phyloP scores from a whole-genome alignment of 768 basidiomycete genomes.

The Russula griseocarnosa region DNA sequence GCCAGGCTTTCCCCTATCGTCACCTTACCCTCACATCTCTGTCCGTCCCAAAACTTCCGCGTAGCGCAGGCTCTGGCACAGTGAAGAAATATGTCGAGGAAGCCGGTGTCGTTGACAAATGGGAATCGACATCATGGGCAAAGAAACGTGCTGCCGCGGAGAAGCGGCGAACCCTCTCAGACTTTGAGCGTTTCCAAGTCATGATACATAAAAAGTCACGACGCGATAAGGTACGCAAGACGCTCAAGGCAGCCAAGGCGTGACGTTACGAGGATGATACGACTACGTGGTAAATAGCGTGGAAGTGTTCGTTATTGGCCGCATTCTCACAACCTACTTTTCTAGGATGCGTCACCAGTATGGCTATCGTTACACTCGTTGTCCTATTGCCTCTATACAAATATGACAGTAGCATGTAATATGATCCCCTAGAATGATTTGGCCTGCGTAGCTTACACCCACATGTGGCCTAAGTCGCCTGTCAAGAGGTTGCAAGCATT shows the following conservation, averaged over 20 bases:
- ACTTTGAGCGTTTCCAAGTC: constrained; percentile 89
- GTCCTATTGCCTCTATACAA: constrained; percentile 6
- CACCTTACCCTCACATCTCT: constrained; percentile 89
- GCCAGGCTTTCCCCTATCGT: constrained; percentile 88
- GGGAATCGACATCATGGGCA: constrained; percentile 86
- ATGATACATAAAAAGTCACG: constrained; percentile 87
- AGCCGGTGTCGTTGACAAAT: constrained; percentile 78
- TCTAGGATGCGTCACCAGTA: background rate
- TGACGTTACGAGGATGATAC: constrained; percentile 28
- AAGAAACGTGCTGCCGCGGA: constrained; percentile 74
- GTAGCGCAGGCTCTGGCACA: constrained; percentile 74
- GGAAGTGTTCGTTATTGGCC: background rate
- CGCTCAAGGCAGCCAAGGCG: constrained; percentile 56
- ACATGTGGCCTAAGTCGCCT: background rate
- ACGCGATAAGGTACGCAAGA: constrained; percentile 72
- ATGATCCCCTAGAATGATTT: background rate
- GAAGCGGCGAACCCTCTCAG: constrained; percentile 71
- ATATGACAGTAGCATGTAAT: constrained; percentile 16
- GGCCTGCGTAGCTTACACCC: background rate
- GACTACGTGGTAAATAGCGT: background rate
- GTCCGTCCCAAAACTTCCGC: constrained; percentile 77
- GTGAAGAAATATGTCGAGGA: constrained; percentile 87
- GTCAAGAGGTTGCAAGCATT: background rate
- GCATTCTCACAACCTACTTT: background rate
- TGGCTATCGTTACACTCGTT: constrained; percentile 8